Conservation (phyloP, 257 asterid genomes). For the Avicennia marina region DNA sequence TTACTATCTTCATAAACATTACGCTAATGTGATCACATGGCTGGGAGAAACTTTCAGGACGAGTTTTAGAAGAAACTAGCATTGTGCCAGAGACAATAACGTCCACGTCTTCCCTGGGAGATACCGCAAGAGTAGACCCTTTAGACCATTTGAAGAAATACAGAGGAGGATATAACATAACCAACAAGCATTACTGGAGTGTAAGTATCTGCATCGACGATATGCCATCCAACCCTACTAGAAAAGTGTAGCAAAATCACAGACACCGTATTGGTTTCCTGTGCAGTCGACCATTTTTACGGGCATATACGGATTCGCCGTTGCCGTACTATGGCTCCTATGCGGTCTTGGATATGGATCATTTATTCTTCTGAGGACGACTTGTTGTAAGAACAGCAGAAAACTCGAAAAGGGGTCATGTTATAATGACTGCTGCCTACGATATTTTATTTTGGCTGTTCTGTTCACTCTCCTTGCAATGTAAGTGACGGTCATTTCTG, state of each 20-base stretch:
- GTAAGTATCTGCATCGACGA: conserved; percentile 31
- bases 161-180: conserved; percentile 77
- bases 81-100: too few species aligned
- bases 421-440: conserved; percentile 28
- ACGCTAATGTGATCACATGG: too few species aligned
- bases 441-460: conserved; percentile 41
- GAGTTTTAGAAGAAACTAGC: too few species aligned
- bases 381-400: conserved; percentile 23
- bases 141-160: conserved; percentile 56
- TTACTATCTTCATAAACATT: too few species aligned
- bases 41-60: too few species aligned
- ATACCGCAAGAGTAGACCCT: conserved; percentile 69
- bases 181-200: conserved; percentile 74
- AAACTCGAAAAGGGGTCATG: conserved; percentile 38
- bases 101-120: conserved; percentile 21
- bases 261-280: neutral
- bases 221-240: too few species aligned
- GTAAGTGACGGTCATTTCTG: too few species aligned
- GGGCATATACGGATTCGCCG: conserved; percentile 58
- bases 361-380: conserved; percentile 21
- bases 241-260: neutral
- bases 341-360: conserved; percentile 61
- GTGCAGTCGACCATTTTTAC: conserved; percentile 74
- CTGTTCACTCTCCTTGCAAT: conserved; percentile 55
- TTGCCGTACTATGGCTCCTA: conserved; percentile 54